Conservation (phyloP, 305 asterid species). For the Plantago lanceolata region DNA sequence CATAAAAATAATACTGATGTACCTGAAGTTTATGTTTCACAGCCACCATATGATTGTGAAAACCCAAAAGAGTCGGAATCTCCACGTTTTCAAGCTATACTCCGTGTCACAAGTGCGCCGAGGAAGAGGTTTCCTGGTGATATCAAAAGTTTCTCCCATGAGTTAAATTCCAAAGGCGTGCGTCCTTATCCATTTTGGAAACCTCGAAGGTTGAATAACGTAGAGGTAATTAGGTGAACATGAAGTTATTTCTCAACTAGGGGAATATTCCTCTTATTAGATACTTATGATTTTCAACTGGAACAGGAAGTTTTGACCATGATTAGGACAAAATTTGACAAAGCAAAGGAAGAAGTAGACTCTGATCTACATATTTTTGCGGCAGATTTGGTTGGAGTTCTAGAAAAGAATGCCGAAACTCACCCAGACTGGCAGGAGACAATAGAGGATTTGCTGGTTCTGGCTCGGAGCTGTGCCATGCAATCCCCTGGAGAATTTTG, state of each 20-base stretch:
- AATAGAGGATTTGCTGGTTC: constrained; percentile 84
- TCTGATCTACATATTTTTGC: constrained; percentile 94
- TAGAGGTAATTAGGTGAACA: constrained; percentile 61
- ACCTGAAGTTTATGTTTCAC: constrained; percentile 24
- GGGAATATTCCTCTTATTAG: constrained; percentile 19
- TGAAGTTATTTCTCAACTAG: constrained; percentile 19
- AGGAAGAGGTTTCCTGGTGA: constrained; percentile 96
- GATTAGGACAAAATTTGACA: constrained; percentile 89
- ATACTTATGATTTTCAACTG: constrained; percentile 28
- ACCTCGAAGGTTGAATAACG: constrained; percentile 83
- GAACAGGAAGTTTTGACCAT: constrained; percentile 82
- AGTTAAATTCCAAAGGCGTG: constrained; percentile 95
- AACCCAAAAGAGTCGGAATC: constrained; percentile 98
- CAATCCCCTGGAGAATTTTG: constrained; percentile 92
- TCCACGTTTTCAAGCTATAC: constrained; percentile 99
- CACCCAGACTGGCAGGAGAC: constrained; percentile 98
- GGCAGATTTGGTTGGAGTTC: constrained; percentile 85
- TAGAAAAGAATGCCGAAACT: constrained; percentile 83
- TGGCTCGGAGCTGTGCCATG: constrained; percentile 97
- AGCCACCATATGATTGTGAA: constrained; percentile 87
- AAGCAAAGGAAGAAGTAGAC: constrained; percentile 99
- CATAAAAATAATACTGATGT: constrained; percentile 3
- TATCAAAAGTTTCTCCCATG: constrained; percentile 97
- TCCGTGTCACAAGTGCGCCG: constrained; percentile 96
- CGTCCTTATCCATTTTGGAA: constrained; percentile 99